Percentiles rank a stretch among this genome's conserved stretches.
phyloP scores from a whole-genome alignment of 805 yeast species.

The Metschnikowia dekortorum region DNA sequence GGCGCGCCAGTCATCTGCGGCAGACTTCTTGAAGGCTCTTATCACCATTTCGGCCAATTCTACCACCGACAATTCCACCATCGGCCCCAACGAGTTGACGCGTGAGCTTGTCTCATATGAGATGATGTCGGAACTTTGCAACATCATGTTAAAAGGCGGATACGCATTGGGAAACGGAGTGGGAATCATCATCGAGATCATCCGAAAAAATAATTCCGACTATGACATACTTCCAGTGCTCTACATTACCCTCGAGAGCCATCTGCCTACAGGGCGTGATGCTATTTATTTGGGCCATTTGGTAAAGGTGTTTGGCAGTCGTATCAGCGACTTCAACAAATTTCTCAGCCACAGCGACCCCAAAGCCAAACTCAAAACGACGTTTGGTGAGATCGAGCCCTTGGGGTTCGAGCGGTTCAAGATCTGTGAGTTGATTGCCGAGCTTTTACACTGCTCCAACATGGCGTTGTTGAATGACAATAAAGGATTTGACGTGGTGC shows the following conservation, averaged over 20 bases:
- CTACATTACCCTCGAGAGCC: conserved; percentile 41
- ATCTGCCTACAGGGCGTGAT: conserved; percentile 46
- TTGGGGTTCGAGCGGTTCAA: conserved; percentile 45
- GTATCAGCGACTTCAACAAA: conserved; percentile 34
- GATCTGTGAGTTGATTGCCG: conserved; percentile 45
- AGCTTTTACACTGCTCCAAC: conserved; percentile 43
- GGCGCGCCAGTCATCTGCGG: conserved; percentile 39
- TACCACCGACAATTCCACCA: conserved; percentile 42
- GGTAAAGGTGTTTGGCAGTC: conserved; percentile 36
- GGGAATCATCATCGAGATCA: conserved; percentile 45
- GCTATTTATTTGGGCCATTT: conserved; percentile 44
- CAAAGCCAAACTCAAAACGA: conserved; percentile 18
- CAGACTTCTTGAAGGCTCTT: conserved; percentile 42
- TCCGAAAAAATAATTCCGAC: conserved; percentile 43
- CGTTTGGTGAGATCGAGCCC: conserved; percentile 33
- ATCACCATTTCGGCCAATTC: conserved; percentile 45
- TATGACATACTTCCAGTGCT: conserved; percentile 43
- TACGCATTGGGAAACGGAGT: conserved; percentile 46
- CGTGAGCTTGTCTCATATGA: conserved; percentile 39
- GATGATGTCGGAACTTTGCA: conserved; percentile 32
- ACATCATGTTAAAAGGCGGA: conserved; percentile 43
- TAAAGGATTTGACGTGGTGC: conserved; percentile 40
- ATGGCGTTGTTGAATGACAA: conserved; percentile 44
- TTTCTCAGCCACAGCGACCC: conserved; percentile 26
- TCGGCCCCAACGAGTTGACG: conserved; percentile 45